These are phyloP conservation scores for Colletotrichum costaricense DNA, from an alignment of 2,329 filamentous ascomycete species.

Conservation along the genomic window DNA sequence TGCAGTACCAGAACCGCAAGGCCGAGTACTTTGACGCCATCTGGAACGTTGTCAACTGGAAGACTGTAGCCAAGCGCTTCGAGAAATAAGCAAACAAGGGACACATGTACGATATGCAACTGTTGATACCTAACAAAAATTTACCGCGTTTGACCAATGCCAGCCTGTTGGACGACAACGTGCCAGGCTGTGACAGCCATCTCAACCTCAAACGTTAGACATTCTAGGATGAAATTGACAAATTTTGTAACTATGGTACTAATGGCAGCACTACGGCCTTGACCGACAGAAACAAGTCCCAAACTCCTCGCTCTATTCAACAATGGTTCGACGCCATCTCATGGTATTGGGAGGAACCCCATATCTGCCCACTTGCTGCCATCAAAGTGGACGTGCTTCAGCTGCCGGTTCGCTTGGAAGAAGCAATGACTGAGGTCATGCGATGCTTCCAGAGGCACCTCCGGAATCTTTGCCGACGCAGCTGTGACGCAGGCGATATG, in stretches of 20 bases:
- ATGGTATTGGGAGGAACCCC: slow-evolving; percentile 14
- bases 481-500: slow-evolving; percentile 33
- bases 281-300: neutral
- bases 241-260: neutral
- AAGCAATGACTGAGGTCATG: slow-evolving; percentile 33
- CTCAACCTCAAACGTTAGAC: neutral
- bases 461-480: slow-evolving; percentile 1
- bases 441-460: slow-evolving; percentile 13
- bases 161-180: neutral
- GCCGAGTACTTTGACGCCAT: slow-evolving; percentile 94
- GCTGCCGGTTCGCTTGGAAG: slow-evolving; percentile 20
- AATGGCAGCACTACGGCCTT: neutral
- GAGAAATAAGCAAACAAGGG: slow-evolving; percentile 50
- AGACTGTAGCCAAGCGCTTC: slow-evolving; percentile 84
- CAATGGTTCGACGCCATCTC: neutral
- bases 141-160: slow-evolving; percentile 3
- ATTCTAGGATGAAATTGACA: neutral
- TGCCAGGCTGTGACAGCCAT: neutral
- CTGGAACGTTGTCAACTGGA: slow-evolving; percentile 98
- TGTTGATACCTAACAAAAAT: slow-evolving; percentile 28
- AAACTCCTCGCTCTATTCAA: neutral
- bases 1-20: slow-evolving; percentile 97
- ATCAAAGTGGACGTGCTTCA: slow-evolving; percentile 31
- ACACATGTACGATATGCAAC: slow-evolving; percentile 25
- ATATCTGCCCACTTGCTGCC: slow-evolving; percentile 23